These are phyloP conservation scores for Solanum aculeatissimum DNA, from an alignment of 305 asterid genomes.

Conservation along the genomic window DNA sequence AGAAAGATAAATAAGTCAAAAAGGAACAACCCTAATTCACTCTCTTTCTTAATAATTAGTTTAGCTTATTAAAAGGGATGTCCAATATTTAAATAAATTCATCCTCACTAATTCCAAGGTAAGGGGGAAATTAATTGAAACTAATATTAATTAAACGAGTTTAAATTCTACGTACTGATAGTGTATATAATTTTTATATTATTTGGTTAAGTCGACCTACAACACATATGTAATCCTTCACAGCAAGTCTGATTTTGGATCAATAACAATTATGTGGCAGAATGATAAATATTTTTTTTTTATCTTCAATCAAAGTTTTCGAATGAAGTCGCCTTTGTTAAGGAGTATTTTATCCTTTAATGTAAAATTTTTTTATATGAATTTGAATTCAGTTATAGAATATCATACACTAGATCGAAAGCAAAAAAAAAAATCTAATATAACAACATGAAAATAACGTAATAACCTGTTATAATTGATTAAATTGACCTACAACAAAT, in stretches of 20 bases:
- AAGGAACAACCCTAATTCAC: conserved; percentile 4
- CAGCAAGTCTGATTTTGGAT: neutral
- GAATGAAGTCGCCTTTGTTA: neutral
- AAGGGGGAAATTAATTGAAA: conserved; percentile 6
- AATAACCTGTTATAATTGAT: neutral
- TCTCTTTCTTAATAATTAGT: conserved; percentile 24
- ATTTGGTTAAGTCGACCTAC: neutral
- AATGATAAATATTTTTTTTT: too few relatives aligned
- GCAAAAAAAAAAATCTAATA: neutral
- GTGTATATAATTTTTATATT: neutral
- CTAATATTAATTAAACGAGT: neutral
- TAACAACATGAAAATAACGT: neutral
- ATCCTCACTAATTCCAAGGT: conserved; percentile 25
- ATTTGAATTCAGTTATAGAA: neutral
- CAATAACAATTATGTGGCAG: too few relatives aligned
- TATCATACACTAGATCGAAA: rapidly evolving
- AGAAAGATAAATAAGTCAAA: conserved; percentile 18
- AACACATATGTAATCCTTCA: neutral
- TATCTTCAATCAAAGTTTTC: neutral
- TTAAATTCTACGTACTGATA: neutral
- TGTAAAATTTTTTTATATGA: rapidly evolving
- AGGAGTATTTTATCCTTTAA: rapidly evolving
- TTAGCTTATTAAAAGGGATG: conserved; percentile 18
- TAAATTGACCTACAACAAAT: too few relatives aligned
- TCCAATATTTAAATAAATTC: conserved; percentile 10